Evolutionary conservation across 192 early-diverging fungal genomes (phyloP), one percentile per base, ranked within the genome.

Genomic region (Endogone sp.): DNA sequence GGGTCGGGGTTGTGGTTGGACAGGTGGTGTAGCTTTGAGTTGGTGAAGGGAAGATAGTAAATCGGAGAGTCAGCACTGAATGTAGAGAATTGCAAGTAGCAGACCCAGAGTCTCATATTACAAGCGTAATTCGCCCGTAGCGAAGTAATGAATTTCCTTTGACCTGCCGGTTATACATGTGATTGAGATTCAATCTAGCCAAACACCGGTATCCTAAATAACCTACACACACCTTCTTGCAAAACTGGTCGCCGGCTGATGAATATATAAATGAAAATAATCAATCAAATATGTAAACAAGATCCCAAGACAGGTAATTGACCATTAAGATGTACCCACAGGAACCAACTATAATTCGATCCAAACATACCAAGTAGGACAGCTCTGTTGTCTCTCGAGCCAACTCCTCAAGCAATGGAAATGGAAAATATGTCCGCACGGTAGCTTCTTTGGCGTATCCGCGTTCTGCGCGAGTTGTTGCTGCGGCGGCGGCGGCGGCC

Each of bases 361-460:
- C 37, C 37, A 64, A 57, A 26, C 62, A 63, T 82, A 90, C 86
- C 96, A 99, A 0, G 97, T 99, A 4, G 97, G 97, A 75, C 97
- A 99, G 64, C 88, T 94, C 71, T 98, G 97, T 74, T 99, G 97
- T 65, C 96, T 73, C 75, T 99, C 97, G 10, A 99, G 79, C 97
- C 97, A 99, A 79, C 92, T 95, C 60, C 93, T 82, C 37, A 99
- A 80, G 77, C 97, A 99, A 69, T 92, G 90, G 71, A 98, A 95
- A 75, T 99, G 97, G 71, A 99, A 99, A 24, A 99, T 91, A 66
- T 99, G 97, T 1, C 95, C 95, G 74, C 97, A 99, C 1, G 92
- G 93, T 30, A 99, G 84, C 61, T 92, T 93, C 76, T 99, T 99
- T 20, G 97, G 95, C 2, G 89, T 85, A 71, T 93, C 90, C 24